These are phyloP conservation scores for Hypoxylon fuscum DNA, from an alignment of 495 filamentous ascomycete species.

Conservation along the genomic window DNA sequence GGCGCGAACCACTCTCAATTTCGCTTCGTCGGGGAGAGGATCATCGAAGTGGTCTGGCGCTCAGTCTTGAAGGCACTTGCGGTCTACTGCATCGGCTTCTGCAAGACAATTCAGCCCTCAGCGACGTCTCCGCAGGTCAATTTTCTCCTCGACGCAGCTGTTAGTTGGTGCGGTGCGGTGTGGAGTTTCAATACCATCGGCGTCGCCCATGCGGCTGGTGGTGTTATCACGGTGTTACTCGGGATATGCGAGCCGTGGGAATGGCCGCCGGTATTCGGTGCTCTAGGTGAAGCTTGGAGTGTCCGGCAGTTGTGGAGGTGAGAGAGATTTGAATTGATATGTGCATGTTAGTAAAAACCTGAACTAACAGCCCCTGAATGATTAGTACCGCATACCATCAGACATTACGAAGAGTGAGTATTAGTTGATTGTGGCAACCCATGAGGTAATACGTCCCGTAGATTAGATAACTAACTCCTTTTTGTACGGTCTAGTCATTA, in stretches of 20 bases:
- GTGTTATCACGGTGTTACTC: slow-evolving; percentile 11
- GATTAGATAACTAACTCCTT: not conserved
- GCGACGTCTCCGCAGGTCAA: not conserved
- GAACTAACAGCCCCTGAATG: slow-evolving; percentile 1
- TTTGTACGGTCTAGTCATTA: slow-evolving; percentile 21
- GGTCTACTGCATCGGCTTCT: slow-evolving; percentile 16
- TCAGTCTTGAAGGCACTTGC: slow-evolving; percentile 13
- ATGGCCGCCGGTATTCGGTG: slow-evolving; percentile 19
- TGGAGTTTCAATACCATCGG: slow-evolving; percentile 26
- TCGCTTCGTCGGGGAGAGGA: slow-evolving; percentile 7
- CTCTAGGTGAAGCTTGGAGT: slow-evolving; percentile 16
- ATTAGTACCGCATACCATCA: slow-evolving; percentile 22
- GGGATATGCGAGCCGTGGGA: slow-evolving; percentile 25
- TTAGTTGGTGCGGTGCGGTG: slow-evolving; percentile 13
- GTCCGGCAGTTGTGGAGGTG: slow-evolving; percentile 25
- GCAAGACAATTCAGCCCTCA: not conserved
- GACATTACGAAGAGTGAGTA: slow-evolving; percentile 14
- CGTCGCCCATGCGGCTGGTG: slow-evolving; percentile 6
- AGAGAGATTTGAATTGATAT: not conserved
- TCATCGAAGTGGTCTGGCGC: slow-evolving; percentile 6
- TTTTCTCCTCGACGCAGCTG: not conserved
- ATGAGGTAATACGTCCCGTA: not conserved
- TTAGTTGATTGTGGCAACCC: not conserved
- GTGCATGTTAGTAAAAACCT: not conserved
- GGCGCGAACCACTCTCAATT: not conserved